Base-by-base conservation (phyloP, 352 stramenopile genomes). In the Globisporangium barbulae region DNA sequence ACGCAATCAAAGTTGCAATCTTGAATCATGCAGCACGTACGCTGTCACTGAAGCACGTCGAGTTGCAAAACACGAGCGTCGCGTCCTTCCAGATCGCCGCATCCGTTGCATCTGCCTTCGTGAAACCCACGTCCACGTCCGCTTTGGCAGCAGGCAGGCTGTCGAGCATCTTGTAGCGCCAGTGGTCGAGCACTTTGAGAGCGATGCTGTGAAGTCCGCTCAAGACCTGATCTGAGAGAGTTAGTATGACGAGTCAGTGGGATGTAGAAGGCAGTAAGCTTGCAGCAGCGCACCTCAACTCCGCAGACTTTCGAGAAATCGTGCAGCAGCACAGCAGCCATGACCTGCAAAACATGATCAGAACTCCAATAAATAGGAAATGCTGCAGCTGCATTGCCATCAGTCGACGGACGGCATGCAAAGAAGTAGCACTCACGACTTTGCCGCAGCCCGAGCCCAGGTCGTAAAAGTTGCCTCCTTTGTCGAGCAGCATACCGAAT, bases 21-120 rank as follows among this genome's bases (percentile, higher is more conserved):
- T 28, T 2, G 25, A 28, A 28, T 39, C 49, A 12, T 22, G 13
- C 28, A 55, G 25, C 39, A 69, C 75, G 45, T 61, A 86, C 80
- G 31, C 76, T 86, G 71, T 88, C 80, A 47, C 78, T 88, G 52
- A 89, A 89, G 62, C 80, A 89, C 47, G 80, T 89, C 57, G 78
- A 74, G 59, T 89, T 89, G 67, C 80, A 89, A 54, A 89, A 80
- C 30, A 89, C 71, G 31, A 89, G 62, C 33, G 80, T 83, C 25
- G 76, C 80, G 59, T 89, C 80, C 4, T 58, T 54, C 80, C 80
- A 89, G 49, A 85, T 59, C n/a, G 81, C 74, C 9, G 72, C 64
- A 17, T 85, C 76, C 25, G 73, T 67, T 5, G 71, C 78, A 53
- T 89, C 80, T 0, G 60, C 76, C 53, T 83, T 83, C 30, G 61